Evolutionary conservation across 345 rosid genomes (phyloP), one percentile per base, ranked within the genome.

Genomic region (Boechera retrofracta): DNA sequence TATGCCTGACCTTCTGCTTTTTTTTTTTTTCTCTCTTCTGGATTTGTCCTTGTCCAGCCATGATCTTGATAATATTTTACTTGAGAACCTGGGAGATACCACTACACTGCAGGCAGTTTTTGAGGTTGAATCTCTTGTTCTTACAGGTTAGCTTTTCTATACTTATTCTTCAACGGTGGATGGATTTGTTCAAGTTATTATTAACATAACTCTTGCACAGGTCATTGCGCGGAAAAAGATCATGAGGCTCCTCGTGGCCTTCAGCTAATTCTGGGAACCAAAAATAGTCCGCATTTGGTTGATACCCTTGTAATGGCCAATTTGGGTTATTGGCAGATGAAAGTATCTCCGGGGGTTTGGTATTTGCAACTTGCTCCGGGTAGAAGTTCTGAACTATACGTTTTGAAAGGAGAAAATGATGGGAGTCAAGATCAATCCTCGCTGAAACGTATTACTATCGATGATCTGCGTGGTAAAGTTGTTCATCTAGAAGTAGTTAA

Each of bases 241-340:
- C 98, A 85, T 39, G 99, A 95, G 47, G 88, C 93, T 73, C 99
- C 99, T 51, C 97, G 93, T 61, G 98, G 99, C 63, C 98, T 96
- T 85, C 99, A 96, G 83, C 84, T 96, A 78, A 89, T 96, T 86
- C 94, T 96, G 74, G 99, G 99, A 85, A 93, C 98, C 41, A 88
- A 91, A 81, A 88, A 83, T 84, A 80, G 64, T 35, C 97, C 97
- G 33, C 99, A 96, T 79, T 82, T 93, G 86, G 99, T 96, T 53
- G 99, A 96, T 80, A 96, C 98, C 62, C 82, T 89, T 83, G 99
- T 96, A 77, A 96, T 96, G 99, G 99, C 97, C 81, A 95, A 95
- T 83, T 85, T 95, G 82, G 99, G 99, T 32, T 95, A 92, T 81
- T 95, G 98, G 99, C 99, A 95, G 83, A 95, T 92, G 99, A 95